Evolutionary conservation across 2,329 filamentous ascomycete species (phyloP).

Genomic region (Diaporthe longicolla): DNA sequence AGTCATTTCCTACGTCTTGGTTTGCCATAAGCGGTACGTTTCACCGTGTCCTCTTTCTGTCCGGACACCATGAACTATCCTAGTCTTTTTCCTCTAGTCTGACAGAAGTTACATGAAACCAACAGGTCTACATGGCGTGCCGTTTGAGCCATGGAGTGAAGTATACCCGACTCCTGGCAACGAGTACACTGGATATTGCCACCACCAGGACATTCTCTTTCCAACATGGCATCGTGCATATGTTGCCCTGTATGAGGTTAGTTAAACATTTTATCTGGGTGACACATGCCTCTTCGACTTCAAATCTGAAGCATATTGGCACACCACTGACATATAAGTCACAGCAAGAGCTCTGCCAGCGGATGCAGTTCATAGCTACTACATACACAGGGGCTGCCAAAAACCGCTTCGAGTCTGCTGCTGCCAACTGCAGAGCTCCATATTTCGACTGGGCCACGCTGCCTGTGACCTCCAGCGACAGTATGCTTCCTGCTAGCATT

Average conservation of each 20-base stretch:
- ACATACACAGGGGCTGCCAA: constrained; percentile 63
- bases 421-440: constrained; percentile 66
- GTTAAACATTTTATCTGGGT: constrained; percentile 7
- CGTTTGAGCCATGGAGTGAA: constrained; percentile 69
- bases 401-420: constrained; percentile 65
- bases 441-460: constrained; percentile 72
- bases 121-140: constrained; percentile 84
- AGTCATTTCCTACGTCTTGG: constrained; percentile 76
- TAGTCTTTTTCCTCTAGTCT: constrained; percentile 35
- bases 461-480: constrained; percentile 61
- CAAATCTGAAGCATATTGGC: not conserved
- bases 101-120: not conserved
- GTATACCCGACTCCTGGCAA: constrained; percentile 66
- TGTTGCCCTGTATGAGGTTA: constrained; percentile 72
- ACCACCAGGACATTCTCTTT: constrained; percentile 82
- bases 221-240: constrained; percentile 89
- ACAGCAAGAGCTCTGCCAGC: constrained; percentile 57
- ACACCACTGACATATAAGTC: constrained; percentile 16
- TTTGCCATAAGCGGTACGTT: constrained; percentile 81
- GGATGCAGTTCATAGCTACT: constrained; percentile 59
- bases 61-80: constrained; percentile 10
- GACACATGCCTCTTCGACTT: not conserved
- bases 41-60: constrained; percentile 16
- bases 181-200: constrained; percentile 78
- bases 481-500: constrained; percentile 64